phyloP scores from a whole-genome alignment of 1,139 yeast genomes.

The Yamadazyma dendronema region DNA sequence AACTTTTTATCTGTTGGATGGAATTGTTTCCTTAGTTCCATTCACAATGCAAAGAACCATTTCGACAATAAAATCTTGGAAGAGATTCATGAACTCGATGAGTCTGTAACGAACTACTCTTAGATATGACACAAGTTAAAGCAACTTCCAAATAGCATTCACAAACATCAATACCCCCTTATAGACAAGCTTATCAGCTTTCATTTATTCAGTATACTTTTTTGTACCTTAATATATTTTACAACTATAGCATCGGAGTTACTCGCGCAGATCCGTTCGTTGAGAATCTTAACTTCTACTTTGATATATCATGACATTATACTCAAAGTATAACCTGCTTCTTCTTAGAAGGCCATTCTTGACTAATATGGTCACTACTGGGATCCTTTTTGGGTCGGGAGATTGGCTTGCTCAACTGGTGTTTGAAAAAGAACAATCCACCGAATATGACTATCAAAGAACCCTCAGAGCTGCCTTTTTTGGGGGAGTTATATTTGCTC shows the following conservation, averaged over 20 bases:
- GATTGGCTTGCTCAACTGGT: constrained; percentile 39
- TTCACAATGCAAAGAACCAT: constrained; percentile 46
- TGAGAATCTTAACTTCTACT: no score
- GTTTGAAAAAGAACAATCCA: constrained; percentile 17
- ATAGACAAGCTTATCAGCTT: not conserved
- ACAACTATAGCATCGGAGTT: not conserved
- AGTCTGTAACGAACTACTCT: constrained; percentile 9
- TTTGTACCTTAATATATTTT: no score
- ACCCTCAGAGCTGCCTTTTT: constrained; percentile 34
- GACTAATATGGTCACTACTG: constrained; percentile 41
- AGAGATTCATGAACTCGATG: constrained; percentile 41
- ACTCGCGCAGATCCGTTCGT: no score
- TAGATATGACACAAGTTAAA: no score
- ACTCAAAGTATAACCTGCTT: constrained; percentile 27
- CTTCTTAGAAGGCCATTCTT: constrained; percentile 30
- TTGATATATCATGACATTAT: constrained; percentile 13
- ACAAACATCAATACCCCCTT: no score
- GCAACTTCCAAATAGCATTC: no score
- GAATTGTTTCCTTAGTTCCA: constrained; percentile 45
- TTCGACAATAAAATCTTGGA: constrained; percentile 40
- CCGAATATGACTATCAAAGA: constrained; percentile 27
- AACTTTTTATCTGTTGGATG: constrained; percentile 46
- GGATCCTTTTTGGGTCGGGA: constrained; percentile 41
- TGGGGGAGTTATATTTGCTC: constrained; percentile 42
- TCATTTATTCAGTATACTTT: not conserved